phyloP scores from a whole-genome alignment of 495 filamentous ascomycete genomes.

The Tuber brumale region DNA sequence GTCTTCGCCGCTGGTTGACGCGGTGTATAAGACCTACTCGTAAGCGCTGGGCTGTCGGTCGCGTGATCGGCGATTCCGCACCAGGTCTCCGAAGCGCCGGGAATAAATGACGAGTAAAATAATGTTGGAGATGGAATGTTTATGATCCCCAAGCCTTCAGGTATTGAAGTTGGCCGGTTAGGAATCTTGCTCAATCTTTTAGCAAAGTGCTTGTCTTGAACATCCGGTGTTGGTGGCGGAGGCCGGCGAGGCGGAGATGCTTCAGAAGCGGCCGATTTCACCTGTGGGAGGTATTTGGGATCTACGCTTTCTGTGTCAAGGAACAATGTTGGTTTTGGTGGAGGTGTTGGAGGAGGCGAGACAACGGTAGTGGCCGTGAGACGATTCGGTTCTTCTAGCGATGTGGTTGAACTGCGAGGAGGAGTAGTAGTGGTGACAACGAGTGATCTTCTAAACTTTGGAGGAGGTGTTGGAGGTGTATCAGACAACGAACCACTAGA shows the following conservation, averaged over 20 bases:
- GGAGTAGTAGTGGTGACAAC: constrained; percentile 31
- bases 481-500: constrained; percentile 19
- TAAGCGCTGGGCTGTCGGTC: constrained; percentile 36
- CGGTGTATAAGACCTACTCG: constrained; percentile 35
- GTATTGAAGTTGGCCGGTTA: constrained; percentile 17
- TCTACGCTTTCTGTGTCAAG: constrained; percentile 26
- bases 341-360: constrained; percentile 37
- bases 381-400: constrained; percentile 33
- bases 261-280: constrained; percentile 9
- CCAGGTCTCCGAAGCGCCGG: constrained; percentile 32
- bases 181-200: constrained; percentile 19
- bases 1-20: constrained; percentile 33
- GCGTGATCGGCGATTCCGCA: constrained; percentile 27
- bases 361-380: constrained; percentile 20
- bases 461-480: constrained; percentile 16
- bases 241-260: constrained; percentile 26
- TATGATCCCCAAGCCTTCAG: constrained; percentile 35
- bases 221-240: constrained; percentile 22
- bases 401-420: constrained; percentile 38
- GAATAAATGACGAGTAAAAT: constrained; percentile 32
- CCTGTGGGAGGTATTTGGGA: constrained; percentile 18
- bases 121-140: constrained; percentile 37
- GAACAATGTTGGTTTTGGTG: constrained; percentile 43
- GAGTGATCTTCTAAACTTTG: constrained; percentile 29
- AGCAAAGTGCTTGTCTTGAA: constrained; percentile 18